Evolutionary conservation across 805 yeast genomes (phyloP), one percentile per base, ranked within the genome.

Genomic region (Lachancea nothofagi): DNA sequence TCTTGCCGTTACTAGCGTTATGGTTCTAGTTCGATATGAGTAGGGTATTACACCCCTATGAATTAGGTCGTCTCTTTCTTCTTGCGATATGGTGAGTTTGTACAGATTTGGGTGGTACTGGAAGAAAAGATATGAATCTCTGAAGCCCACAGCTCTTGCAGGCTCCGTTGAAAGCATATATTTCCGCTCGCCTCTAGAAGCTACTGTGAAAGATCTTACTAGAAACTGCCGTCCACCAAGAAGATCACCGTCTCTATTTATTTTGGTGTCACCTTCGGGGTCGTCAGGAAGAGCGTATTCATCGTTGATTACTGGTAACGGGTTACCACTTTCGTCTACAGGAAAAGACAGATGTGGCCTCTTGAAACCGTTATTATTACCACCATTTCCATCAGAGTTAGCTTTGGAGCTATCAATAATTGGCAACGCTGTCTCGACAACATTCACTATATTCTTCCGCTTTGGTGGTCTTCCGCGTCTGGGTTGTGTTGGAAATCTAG

Each of bases 161-260:
- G 96, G 96, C 57, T 93, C 98, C 0, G 97, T 89, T 2, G 95
- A 81, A 34, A 93, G 75, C 95, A 90, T 89, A 61, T 77, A 93
- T 42, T 80, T 69, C 48, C 80, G 71, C 15, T 78, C 75, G 7
- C 95, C 96, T 24, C 50, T 65, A 13, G 64, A 66, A 17, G 50
- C 42, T 7, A 83, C 68, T 5, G 78, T 79, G 61, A 84, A 84
- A 0, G 83, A 74, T 44, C 80, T 74, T 40, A 81, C 78, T 43
- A 89, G 71, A 65, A 75, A 90, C 53, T 77, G 75, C 47, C 97
- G 74, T 13, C 78, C 89, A 3, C 83, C 95, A 31, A 62, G 57
- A 43, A 90, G 66, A 33, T 71, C 70, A 21, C 97, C 97, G 43
- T 71, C 56, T 29, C 58, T 68, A 49, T 77, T 78, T 27, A 90